Evolutionary conservation across 176 grass and related monocot genomes (phyloP).

Genomic region (Avena insularis): DNA sequence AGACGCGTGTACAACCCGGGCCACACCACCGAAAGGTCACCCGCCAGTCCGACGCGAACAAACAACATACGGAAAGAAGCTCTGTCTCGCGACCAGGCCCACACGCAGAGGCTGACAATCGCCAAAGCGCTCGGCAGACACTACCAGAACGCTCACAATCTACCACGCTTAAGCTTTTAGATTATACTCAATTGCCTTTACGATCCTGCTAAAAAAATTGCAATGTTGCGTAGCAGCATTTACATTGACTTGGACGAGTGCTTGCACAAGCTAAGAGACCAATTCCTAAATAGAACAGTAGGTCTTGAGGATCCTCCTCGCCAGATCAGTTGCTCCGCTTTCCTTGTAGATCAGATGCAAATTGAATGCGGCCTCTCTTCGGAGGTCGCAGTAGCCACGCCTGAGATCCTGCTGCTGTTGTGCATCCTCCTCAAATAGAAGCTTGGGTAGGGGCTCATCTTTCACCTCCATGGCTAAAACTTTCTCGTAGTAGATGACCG

Average conservation of each 20-base stretch:
- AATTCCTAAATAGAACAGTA: slow-evolving; percentile 69
- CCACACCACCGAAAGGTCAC: too few species aligned
- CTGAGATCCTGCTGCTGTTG: slow-evolving; percentile 41
- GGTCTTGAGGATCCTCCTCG: slow-evolving; percentile 78
- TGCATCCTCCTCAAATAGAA: slow-evolving; percentile 61
- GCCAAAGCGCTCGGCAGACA: too few species aligned
- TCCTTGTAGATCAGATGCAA: slow-evolving; percentile 97
- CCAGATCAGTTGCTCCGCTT: slow-evolving; percentile 88
- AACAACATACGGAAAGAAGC: too few species aligned
- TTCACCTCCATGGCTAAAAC: slow-evolving; percentile 64
- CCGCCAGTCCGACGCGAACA: too few species aligned
- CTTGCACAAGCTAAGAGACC: neutral
- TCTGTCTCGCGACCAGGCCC: too few species aligned
- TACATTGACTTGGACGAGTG: neutral
- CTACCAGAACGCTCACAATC: too few species aligned
- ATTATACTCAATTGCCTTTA: neutral
- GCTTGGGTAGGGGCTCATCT: slow-evolving; percentile 74
- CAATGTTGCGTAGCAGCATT: neutral
- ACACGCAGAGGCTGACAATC: too few species aligned
- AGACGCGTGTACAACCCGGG: too few species aligned
- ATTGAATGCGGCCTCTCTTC: slow-evolving; percentile 88
- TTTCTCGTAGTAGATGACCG: slow-evolving; percentile 86
- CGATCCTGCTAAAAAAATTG: neutral
- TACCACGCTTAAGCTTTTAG: too few species aligned
- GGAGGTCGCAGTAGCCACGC: slow-evolving; percentile 73